Evolutionary conservation across 208 protist genomes (phyloP), one percentile per base, ranked within the genome.

Genomic region (Leishmania major): DNA sequence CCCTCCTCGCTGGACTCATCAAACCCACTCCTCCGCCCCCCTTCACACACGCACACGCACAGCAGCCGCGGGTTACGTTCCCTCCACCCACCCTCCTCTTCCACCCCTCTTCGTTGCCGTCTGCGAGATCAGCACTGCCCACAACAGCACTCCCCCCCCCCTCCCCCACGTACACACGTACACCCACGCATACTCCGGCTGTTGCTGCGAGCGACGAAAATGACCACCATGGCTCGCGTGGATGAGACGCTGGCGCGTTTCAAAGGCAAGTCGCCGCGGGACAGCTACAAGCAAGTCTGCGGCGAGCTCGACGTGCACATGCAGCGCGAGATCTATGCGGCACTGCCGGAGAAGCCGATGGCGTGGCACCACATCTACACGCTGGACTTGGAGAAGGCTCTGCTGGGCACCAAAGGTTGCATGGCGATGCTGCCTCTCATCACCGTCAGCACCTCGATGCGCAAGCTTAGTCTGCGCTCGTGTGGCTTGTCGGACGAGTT

Each of bases 401-500:
- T 95, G 2, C 83, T 96, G 45, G 93, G 93, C 37, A 90, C 89
- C 10, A 94, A 92, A 67, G 93, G 93, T 15, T 95, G 91, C 81
- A 93, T 95, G 93, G 86, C 92, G 37, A 28, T 96, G 31, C 77
- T 96, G 28, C 93, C 93, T n/a, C 69, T 96, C 57, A 83, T 96
- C 75, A 84, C 88, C n/a, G 88, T 88, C 81, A 94, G 91, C 81
- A 92, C 89, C 15, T 89, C 87, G 31, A 85, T 96, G 79, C 90
- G 93, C 31, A 91, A 92, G 85, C 66, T 96, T 22, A 87, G 57
- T 72, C 67, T 96, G 55, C 82, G 87, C 75, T 83, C 83, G 28
- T 96, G 93, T 77, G 89, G 91, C 37, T 51, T 96, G 19, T 91
- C 90, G 35, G 93, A 96, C 67, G 92, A 95, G 75, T 95, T 95